Evolutionary conservation across 805 yeast genomes (phyloP).

Genomic region (Metschnikowia anglica): DNA sequence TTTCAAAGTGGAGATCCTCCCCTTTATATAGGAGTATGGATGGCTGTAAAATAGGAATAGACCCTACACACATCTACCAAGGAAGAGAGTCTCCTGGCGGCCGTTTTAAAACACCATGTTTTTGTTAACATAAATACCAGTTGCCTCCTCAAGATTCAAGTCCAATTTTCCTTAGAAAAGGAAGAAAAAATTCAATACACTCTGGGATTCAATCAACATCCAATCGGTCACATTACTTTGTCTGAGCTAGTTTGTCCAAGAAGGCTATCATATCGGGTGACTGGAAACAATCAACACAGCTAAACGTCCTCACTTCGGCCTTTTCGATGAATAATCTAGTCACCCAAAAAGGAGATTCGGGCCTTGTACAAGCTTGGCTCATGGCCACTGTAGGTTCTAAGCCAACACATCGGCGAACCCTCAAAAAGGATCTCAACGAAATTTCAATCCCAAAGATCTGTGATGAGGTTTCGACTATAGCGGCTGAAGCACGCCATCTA

Average conservation of each 20-base stretch:
- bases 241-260: too few relatives aligned
- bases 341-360: slow-evolving; percentile 9
- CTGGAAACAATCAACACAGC: too few relatives aligned
- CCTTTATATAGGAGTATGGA: neutral
- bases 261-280: too few relatives aligned
- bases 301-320: too few relatives aligned
- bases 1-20: neutral
- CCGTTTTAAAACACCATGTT: neutral
- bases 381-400: slow-evolving; percentile 44
- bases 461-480: slow-evolving; percentile 16
- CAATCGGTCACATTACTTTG: too few relatives aligned
- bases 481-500: slow-evolving; percentile 22
- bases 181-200: too few relatives aligned
- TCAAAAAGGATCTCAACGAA: slow-evolving; percentile 33
- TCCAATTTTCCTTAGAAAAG: too few relatives aligned
- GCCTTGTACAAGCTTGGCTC: slow-evolving; percentile 33
- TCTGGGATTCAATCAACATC: too few relatives aligned
- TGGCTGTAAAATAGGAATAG: neutral
- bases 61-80: neutral
- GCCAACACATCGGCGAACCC: slow-evolving; percentile 25
- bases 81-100: neutral
- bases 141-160: neutral
- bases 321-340: slow-evolving; percentile 1
- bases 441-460: slow-evolving; percentile 47
- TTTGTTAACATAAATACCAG: neutral